phyloP scores from a whole-genome alignment of 2,329 filamentous ascomycete species.

The Penicillium occitanis region DNA sequence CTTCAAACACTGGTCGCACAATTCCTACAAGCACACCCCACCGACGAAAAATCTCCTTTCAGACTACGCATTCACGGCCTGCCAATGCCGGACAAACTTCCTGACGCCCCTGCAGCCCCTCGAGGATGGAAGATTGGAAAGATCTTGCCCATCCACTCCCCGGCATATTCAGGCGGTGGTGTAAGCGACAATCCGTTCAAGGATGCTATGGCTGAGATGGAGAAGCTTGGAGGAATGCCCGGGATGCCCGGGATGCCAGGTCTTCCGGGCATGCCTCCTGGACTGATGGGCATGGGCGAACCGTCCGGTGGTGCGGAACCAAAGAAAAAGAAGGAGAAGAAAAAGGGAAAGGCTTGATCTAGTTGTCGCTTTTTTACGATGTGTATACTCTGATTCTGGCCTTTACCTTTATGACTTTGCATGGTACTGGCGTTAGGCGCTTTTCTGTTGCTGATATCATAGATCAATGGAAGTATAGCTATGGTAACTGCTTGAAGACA shows the following conservation, averaged over 20 bases:
- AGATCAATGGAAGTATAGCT: not conserved
- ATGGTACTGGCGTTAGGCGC: constrained; percentile 38
- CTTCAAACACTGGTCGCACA: constrained; percentile 77
- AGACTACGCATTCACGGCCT: constrained; percentile 72
- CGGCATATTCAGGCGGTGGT: constrained; percentile 87
- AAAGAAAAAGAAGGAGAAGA: constrained; percentile 51
- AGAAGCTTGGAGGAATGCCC: constrained; percentile 46
- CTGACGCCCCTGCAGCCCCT: constrained; percentile 73
- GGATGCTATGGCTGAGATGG: constrained; percentile 96
- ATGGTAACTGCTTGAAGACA: too few species aligned
- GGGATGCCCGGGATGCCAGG: constrained; percentile 39
- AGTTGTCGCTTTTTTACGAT: constrained; percentile 16
- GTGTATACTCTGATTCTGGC: constrained; percentile 24
- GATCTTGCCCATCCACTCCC: constrained; percentile 81
- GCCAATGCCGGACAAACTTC: constrained; percentile 64
- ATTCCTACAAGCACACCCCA: constrained; percentile 76
- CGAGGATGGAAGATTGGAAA: constrained; percentile 87
- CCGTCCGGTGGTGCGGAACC: constrained; percentile 29
- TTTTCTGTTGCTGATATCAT: constrained; percentile 21
- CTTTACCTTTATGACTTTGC: constrained; percentile 33
- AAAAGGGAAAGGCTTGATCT: constrained; percentile 46
- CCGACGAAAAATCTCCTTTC: constrained; percentile 69
- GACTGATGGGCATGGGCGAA: constrained; percentile 49
- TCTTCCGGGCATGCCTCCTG: constrained; percentile 16
- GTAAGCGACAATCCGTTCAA: constrained; percentile 93